Conservation (phyloP, 2,329 filamentous ascomycete genomes). For the Paracamarosporium sp. region DNA sequence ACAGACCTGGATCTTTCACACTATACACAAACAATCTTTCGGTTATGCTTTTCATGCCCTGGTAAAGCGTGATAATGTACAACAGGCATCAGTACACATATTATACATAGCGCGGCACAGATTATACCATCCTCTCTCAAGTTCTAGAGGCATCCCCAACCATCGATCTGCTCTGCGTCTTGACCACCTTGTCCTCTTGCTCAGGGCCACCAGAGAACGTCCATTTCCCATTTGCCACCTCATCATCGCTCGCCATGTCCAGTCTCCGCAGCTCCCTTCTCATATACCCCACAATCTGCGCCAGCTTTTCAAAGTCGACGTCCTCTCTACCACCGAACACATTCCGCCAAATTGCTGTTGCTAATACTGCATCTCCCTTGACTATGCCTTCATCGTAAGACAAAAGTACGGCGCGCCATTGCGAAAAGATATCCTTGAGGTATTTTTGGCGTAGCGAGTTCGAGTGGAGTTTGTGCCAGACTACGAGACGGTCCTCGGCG, state of each 20-base stretch:
- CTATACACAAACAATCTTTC: no score
- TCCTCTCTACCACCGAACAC: slow-evolving; percentile 77
- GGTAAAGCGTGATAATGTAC: background rate
- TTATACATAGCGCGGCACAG: slow-evolving; percentile 2
- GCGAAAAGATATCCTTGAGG: slow-evolving; percentile 86
- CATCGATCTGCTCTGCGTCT: slow-evolving; percentile 29
- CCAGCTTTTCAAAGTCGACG: slow-evolving; percentile 67
- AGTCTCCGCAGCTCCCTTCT: slow-evolving; percentile 63
- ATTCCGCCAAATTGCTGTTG: slow-evolving; percentile 90
- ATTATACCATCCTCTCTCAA: slow-evolving; percentile 1
- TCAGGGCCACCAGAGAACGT: slow-evolving; percentile 57
- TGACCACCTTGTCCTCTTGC: slow-evolving; percentile 37
- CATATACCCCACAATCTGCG: slow-evolving; percentile 69
- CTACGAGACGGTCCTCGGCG: slow-evolving; percentile 82
- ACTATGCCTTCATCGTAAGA: slow-evolving; percentile 84
- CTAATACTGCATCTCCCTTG: slow-evolving; percentile 78
- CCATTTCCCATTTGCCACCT: slow-evolving; percentile 56
- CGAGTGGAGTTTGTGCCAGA: slow-evolving; percentile 72
- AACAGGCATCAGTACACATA: background rate
- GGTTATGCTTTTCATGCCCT: no score
- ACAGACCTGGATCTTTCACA: no score
- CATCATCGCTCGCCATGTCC: slow-evolving; percentile 60
- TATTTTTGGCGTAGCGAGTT: slow-evolving; percentile 65
- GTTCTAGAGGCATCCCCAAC: slow-evolving; percentile 19
- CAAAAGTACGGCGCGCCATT: slow-evolving; percentile 87